Percentiles rank a stretch among this genome's conserved stretches.
Conservation (phyloP, 371 early-diverging fungal species). For the Funneliformis caledonium region DNA sequence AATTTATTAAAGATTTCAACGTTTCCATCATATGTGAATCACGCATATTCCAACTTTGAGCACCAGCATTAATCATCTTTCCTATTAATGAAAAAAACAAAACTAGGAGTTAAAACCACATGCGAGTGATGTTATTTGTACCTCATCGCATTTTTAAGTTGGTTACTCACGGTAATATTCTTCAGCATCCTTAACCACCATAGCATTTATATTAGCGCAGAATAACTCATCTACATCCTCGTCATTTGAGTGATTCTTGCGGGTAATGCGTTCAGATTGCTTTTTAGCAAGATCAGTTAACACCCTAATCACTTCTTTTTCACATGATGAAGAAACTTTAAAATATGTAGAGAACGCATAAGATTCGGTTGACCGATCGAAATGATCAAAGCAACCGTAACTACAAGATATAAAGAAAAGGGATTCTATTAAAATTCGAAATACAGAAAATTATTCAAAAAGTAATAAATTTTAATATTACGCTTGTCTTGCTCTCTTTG, state of each 20-base stretch:
- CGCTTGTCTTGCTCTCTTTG: slow-evolving; percentile 35
- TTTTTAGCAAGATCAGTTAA: slow-evolving; percentile 37
- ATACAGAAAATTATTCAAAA: not conserved
- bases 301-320: slow-evolving; percentile 43
- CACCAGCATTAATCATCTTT: slow-evolving; percentile 40
- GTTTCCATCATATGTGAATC: slow-evolving; percentile 47
- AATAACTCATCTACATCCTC: slow-evolving; percentile 41
- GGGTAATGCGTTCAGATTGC: slow-evolving; percentile 16
- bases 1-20: slow-evolving; percentile 26
- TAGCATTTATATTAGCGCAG: slow-evolving; percentile 48
- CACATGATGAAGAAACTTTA: slow-evolving; percentile 40
- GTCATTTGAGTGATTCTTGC: not conserved
- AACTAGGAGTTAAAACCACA: no score
- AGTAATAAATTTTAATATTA: not conserved
- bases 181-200: slow-evolving; percentile 47
- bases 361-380: slow-evolving; percentile 40
- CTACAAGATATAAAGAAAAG: slow-evolving; percentile 8
- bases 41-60: slow-evolving; percentile 46
- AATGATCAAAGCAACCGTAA: slow-evolving; percentile 45
- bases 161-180: slow-evolving; percentile 44
- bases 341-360: slow-evolving; percentile 42
- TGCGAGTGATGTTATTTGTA: no score
- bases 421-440: not conserved
- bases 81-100: not conserved
- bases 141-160: no score